Conservation (phyloP, 75 land plant species). For the Ceratopteris richardii region DNA sequence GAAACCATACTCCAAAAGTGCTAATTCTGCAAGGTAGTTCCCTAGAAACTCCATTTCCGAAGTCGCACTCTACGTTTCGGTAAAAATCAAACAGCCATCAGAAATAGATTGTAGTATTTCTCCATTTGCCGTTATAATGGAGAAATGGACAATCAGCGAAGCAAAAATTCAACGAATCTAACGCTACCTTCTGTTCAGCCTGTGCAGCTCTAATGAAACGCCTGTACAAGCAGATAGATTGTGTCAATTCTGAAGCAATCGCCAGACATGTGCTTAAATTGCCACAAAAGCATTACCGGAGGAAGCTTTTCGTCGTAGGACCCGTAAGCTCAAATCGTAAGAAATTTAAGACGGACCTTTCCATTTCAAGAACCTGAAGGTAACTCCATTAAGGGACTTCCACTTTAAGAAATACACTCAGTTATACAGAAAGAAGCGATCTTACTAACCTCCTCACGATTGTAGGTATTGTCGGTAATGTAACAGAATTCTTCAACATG, state of each 20-base stretch:
- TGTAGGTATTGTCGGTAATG: slow-evolving; percentile 75
- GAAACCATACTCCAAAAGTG: slow-evolving; percentile 68
- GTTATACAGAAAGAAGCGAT: background rate
- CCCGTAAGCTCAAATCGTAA: slow-evolving; percentile 47
- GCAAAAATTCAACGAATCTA: too few species aligned
- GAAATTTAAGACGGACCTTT: slow-evolving; percentile 36
- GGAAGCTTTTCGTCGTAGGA: slow-evolving; percentile 51
- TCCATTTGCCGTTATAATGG: too few species aligned
- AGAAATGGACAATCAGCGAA: too few species aligned
- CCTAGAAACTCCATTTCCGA: slow-evolving; percentile 78
- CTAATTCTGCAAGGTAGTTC: slow-evolving; percentile 69
- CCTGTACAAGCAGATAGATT: too few species aligned
- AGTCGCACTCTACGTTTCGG: slow-evolving; percentile 40
- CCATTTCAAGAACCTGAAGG: slow-evolving; percentile 47
- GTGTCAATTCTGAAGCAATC: too few species aligned
- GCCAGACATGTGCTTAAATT: too few species aligned
- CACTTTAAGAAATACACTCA: too few species aligned
- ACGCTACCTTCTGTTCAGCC: slow-evolving; percentile 44
- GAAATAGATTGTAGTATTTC: too few species aligned
- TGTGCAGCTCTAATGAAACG: slow-evolving; percentile 81
- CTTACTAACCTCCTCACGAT: slow-evolving; percentile 40
- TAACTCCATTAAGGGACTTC: background rate
- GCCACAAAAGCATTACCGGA: slow-evolving; percentile 34
- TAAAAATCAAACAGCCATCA: too few species aligned
- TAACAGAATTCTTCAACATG: slow-evolving; percentile 69